Base-by-base conservation (phyloP, 768 basidiomycete genomes). In the Amanita polypyramis region DNA sequence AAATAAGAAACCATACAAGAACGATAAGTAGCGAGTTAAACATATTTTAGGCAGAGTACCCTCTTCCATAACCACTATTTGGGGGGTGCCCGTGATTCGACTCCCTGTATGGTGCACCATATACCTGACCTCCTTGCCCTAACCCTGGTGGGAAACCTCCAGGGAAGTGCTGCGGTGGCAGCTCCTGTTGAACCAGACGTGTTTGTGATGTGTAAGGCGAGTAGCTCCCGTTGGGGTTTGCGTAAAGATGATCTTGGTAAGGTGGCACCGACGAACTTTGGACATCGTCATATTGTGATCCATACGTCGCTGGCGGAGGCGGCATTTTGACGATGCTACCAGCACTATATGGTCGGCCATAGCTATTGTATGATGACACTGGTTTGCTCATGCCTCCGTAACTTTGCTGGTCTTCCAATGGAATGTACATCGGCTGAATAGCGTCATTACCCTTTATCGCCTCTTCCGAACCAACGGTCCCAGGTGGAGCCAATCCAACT, bases 401-500 rank as follows among this genome's bases (percentile, higher is more conserved):
- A 8, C 29, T 38, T 14, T 17, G 29, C 39, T 35, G 47, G 11
- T 48, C 30, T 34, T 40, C 47, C 19, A 48, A 29, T 11, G 47
- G 47, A 23, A 49, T 34, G 21, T 49, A 42, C 40, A 34, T 33
- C 12, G 47, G 21, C 17, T 29, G 29, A 11, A 20, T 3, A 4
- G 8, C n/a, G 5, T 40, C 32, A 8, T 17, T 27, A 7, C 39
- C 9, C 33, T 9, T 19, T 8, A 15, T 6, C 17, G 17, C 14
- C 23, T 17, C 6, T 9, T 14, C 4, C 20, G 38, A 30, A 32
- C 7, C 30, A 23, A 21, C 41, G 10, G 38, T 30, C n/a, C 30
- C 41, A 2, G 47, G 47, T 11, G 33, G n/a, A 25, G 30, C 47
- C 60, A 58, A 43, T 54, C 55, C 7, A 58, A 45, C 36, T 63